Conservation (phyloP, 352 stramenopile genomes). For the Bremia lactucae region DNA sequence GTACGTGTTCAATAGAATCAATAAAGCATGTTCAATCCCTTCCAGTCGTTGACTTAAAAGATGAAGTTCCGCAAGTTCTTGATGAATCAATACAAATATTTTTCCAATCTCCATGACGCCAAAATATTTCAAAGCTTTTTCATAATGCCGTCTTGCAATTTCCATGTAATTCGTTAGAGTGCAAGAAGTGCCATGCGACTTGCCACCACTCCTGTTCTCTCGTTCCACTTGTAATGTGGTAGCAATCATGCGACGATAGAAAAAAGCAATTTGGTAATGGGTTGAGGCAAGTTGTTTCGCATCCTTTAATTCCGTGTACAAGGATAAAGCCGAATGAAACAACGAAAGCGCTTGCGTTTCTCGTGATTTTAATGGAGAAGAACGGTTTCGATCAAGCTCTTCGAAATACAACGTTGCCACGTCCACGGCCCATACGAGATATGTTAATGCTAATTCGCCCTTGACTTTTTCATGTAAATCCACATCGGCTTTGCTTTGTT, state of each 20-base stretch:
- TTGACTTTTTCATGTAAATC: conserved; percentile 63
- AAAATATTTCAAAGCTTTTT: conserved; percentile 77
- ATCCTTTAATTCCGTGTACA: conserved; percentile 67
- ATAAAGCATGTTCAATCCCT: conserved; percentile 67
- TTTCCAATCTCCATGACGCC: conserved; percentile 48
- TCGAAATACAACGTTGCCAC: conserved; percentile 24
- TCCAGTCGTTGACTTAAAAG: conserved; percentile 48
- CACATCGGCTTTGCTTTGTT: conserved; percentile 51
- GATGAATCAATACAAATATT: conserved; percentile 77
- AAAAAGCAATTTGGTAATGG: conserved; percentile 82
- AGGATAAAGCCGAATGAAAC: conserved; percentile 61
- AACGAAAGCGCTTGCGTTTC: conserved; percentile 42
- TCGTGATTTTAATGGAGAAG: conserved; percentile 19
- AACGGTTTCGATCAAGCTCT: neutral
- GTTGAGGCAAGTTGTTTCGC: conserved; percentile 64
- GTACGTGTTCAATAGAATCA: conserved; percentile 68
- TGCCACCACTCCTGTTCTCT: conserved; percentile 1
- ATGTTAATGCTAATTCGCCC: conserved; percentile 71
- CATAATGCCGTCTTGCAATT: conserved; percentile 74
- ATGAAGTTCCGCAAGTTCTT: conserved; percentile 71
- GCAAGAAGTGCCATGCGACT: conserved; percentile 8
- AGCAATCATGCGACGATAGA: conserved; percentile 53
- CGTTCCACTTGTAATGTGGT: conserved; percentile 21
- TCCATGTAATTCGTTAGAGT: conserved; percentile 62
- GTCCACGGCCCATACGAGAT: conserved; percentile 72